Percentiles rank a stretch among this genome's conserved stretches.
phyloP scores from a whole-genome alignment of 176 grass and related monocot species.

The Leersia perrieri region DNA sequence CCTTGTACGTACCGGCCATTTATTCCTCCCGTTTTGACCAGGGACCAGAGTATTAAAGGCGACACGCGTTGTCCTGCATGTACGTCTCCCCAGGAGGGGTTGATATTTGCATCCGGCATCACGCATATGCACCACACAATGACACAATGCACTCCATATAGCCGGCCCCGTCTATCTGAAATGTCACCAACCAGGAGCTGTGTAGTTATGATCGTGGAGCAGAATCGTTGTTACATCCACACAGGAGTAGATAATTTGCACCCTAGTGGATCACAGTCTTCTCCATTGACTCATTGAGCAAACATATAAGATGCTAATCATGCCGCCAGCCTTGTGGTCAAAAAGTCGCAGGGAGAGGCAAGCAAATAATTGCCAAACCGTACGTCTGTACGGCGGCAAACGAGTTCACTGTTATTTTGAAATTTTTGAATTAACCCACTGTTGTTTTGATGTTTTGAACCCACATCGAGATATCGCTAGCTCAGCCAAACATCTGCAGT shows the following conservation, averaged over 20 bases:
- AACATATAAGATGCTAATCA: not conserved
- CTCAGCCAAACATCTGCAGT: not conserved
- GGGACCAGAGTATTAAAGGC: slow-evolving; percentile 15
- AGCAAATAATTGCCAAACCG: no score
- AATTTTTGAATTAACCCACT: no score
- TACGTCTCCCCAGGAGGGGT: not conserved
- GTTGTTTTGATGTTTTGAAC: no score
- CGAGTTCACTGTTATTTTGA: no score
- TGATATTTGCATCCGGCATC: not conserved
- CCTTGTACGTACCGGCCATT: not conserved
- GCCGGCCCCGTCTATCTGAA: not conserved
- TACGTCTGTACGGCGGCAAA: no score
- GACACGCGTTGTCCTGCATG: not conserved
- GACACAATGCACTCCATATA: no score
- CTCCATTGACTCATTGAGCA: not conserved
- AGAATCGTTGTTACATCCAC: not conserved
- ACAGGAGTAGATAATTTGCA: no score
- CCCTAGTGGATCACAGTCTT: no score
- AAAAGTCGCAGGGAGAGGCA: not conserved
- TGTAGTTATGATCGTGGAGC: not conserved
- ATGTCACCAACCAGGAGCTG: not conserved
- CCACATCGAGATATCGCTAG: not conserved
- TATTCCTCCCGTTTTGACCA: slow-evolving; percentile 26
- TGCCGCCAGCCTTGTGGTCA: not conserved
- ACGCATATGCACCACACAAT: not conserved